A percentile compares a stretch with the other conserved stretches of the same genome.
Evolutionary conservation across 2,329 filamentous ascomycete genomes (phyloP).

Genomic region (Hirsutella rhossiliensis): DNA sequence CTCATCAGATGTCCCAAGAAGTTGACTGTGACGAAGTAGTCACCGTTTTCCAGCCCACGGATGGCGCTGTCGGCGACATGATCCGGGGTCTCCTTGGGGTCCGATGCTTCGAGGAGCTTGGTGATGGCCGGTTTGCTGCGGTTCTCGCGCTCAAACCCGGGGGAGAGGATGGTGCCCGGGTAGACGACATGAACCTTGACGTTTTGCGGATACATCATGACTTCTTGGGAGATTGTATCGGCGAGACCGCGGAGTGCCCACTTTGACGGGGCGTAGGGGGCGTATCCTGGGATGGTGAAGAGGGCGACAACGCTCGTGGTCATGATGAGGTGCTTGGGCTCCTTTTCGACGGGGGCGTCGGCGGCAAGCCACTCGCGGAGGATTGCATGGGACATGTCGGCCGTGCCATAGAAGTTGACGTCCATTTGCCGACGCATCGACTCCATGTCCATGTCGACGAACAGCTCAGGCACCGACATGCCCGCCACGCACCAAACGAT

Average conservation of each 20-base stretch:
- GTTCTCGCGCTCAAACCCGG: constrained; percentile 67
- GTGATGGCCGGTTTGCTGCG: constrained; percentile 70
- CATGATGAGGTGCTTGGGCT: constrained; percentile 72
- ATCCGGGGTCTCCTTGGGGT: constrained; percentile 67
- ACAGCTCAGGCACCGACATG: constrained; percentile 59
- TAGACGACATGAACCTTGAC: constrained; percentile 74
- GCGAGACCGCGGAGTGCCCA: constrained; percentile 72
- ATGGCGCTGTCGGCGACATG: constrained; percentile 63
- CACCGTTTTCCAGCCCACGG: constrained; percentile 62
- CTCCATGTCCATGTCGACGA: constrained; percentile 58
- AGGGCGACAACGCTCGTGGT: constrained; percentile 70
- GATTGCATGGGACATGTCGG: constrained; percentile 74
- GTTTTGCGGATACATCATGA: constrained; percentile 73
- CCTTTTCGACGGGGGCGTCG: constrained; percentile 26
- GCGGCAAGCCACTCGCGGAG: constrained; percentile 61
- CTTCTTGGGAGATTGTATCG: constrained; percentile 73
- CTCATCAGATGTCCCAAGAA: constrained; percentile 63
- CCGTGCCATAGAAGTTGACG: constrained; percentile 78
- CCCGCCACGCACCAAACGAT: constrained; percentile 89
- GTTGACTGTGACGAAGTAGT: constrained; percentile 68
- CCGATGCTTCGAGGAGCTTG: constrained; percentile 66
- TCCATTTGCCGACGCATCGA: constrained; percentile 73
- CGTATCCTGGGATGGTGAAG: constrained; percentile 69
- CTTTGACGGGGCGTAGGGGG: constrained; percentile 74
- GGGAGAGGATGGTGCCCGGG: constrained; percentile 70